These are phyloP conservation scores for Purshia tridentata DNA, from an alignment of 306 rosid genomes.

Conservation along the genomic window DNA sequence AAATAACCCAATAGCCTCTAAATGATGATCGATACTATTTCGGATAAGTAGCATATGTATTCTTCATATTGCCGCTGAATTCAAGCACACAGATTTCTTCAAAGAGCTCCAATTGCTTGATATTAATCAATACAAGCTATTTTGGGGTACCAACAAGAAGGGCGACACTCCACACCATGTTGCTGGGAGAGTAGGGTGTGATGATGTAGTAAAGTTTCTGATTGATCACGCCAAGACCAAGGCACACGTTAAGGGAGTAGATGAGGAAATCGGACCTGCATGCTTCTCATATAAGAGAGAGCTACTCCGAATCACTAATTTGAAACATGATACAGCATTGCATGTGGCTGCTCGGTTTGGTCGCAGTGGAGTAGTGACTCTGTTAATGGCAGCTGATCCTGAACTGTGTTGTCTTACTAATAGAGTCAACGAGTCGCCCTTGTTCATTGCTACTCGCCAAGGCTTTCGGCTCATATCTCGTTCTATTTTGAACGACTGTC, in stretches of 20 bases:
- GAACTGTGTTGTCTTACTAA: not conserved
- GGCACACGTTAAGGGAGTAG: not conserved
- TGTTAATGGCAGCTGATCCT: slow-evolving; percentile 9
- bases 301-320: not conserved
- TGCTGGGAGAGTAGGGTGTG: slow-evolving; percentile 12
- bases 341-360: slow-evolving; percentile 10
- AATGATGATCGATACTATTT: not conserved
- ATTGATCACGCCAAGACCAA: not conserved
- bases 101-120: not conserved
- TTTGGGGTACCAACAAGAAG: slow-evolving; percentile 3
- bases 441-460: slow-evolving; percentile 13
- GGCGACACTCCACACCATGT: slow-evolving; percentile 23
- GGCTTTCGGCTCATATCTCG: not conserved
- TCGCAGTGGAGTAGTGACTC: not conserved
- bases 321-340: not conserved
- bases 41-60: not conserved
- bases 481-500: not conserved
- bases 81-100: not conserved
- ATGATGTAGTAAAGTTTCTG: not conserved
- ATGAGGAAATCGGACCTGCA: not conserved
- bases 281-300: not conserved
- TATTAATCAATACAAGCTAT: not conserved
- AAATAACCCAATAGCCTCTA: not conserved
- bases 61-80: slow-evolving; percentile 5
- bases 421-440: not conserved